These are phyloP conservation scores for Sporothrix euskadiensis DNA, from an alignment of 2,329 filamentous ascomycete genomes.

Conservation along the genomic window DNA sequence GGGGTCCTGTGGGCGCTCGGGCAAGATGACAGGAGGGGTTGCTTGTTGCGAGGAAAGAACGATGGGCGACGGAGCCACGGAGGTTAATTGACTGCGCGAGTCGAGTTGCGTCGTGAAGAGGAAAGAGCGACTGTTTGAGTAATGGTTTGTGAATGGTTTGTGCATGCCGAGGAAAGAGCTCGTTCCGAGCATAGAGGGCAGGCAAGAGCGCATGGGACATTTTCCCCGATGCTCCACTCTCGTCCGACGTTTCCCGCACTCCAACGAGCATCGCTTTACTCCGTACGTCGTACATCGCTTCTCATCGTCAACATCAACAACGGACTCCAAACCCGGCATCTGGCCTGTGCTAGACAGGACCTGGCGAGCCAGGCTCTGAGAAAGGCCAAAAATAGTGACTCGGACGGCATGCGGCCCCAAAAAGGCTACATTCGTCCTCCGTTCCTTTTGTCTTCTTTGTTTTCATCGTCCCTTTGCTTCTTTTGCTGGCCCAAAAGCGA, in stretches of 20 bases:
- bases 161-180: not conserved
- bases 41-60: not conserved
- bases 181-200: not conserved
- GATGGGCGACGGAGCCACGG: not conserved
- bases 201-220: not conserved
- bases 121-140: not conserved
- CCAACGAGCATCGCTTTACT: not conserved
- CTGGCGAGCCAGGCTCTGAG: not conserved
- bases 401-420: slow-evolving; percentile 4
- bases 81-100: slow-evolving; percentile 14
- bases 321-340: not conserved
- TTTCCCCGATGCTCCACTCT: slow-evolving; percentile 1
- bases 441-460: not conserved
- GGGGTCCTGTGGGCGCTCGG: not conserved
- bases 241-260: too few relatives aligned
- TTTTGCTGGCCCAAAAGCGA: not conserved
- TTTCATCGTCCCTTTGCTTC: not conserved
- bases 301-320: not conserved
- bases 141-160: not conserved
- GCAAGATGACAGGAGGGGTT: not conserved
- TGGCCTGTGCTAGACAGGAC: not conserved
- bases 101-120: not conserved
- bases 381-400: slow-evolving; percentile 14
- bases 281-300: not conserved
- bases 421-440: not conserved